phyloP scores from a whole-genome alignment of 352 stramenopile genomes.

The Globisporangium sylvaticum region DNA sequence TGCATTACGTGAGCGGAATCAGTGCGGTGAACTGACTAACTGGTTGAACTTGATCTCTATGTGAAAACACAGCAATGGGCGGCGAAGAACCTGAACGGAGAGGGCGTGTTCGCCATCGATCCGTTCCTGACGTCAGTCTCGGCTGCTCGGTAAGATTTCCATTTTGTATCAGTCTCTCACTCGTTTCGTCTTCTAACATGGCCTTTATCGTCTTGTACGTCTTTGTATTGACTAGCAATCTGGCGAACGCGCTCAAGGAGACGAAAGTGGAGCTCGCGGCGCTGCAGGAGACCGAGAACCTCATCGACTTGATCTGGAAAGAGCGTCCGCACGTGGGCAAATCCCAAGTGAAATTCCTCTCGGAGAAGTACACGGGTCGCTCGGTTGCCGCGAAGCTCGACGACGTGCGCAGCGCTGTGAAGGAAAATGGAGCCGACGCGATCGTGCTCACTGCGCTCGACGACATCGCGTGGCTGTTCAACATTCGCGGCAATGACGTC shows the following conservation, averaged over 20 bases:
- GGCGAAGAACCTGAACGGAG: slow-evolving; percentile 51
- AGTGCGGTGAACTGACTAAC: background rate
- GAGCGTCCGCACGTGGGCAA: slow-evolving; percentile 61
- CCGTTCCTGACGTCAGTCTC: slow-evolving; percentile 91
- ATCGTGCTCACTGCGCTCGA: slow-evolving; percentile 95
- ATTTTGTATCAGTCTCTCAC: background rate
- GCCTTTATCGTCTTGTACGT: background rate
- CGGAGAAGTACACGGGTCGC: slow-evolving; percentile 91
- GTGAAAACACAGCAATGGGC: slow-evolving; percentile 50
- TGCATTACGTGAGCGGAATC: too few species aligned
- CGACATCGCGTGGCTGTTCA: slow-evolving; percentile 97
- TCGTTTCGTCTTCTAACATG: background rate
- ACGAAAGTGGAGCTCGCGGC: slow-evolving; percentile 68
- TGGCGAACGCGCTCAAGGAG: slow-evolving; percentile 64
- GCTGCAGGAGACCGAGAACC: slow-evolving; percentile 83
- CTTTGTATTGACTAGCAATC: slow-evolving; percentile 30
- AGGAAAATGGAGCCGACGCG: slow-evolving; percentile 87
- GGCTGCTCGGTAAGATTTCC: slow-evolving; percentile 44
- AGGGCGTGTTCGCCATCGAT: slow-evolving; percentile 92
- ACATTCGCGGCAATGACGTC: slow-evolving; percentile 96
- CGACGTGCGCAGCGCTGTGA: slow-evolving; percentile 75
- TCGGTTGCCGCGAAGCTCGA: slow-evolving; percentile 90
- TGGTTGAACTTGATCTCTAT: background rate
- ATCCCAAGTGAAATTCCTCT: slow-evolving; percentile 89
- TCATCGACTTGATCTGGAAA: slow-evolving; percentile 96